A percentile compares a stretch with the other conserved stretches of the same genome.
phyloP scores from a whole-genome alignment of 768 basidiomycete genomes.

The Exidia glandulosa region DNA sequence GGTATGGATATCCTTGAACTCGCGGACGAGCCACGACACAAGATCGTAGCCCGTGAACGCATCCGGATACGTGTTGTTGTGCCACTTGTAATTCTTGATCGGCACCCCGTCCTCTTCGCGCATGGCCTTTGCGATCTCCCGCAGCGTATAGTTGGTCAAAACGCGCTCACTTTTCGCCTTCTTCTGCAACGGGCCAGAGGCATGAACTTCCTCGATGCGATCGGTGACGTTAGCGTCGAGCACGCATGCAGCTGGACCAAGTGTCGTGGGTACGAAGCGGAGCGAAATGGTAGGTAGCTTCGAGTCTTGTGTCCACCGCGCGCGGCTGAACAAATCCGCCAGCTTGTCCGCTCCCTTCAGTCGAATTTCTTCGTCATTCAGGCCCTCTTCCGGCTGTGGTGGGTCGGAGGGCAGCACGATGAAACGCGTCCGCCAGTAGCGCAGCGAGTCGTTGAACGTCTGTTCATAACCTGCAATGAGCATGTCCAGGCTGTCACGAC shows the following conservation, averaged over 20 bases:
- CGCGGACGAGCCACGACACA: slow-evolving; percentile 84
- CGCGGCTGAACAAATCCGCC: slow-evolving; percentile 74
- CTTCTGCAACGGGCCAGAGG: slow-evolving; percentile 57
- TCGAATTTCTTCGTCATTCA: slow-evolving; percentile 80
- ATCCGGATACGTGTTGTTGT: slow-evolving; percentile 57
- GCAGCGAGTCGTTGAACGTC: slow-evolving; percentile 66
- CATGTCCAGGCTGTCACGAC: slow-evolving; percentile 67
- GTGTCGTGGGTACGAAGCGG: slow-evolving; percentile 73
- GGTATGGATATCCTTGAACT: slow-evolving; percentile 81
- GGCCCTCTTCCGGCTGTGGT: slow-evolving; percentile 46
- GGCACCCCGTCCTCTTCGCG: slow-evolving; percentile 62
- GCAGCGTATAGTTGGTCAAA: slow-evolving; percentile 51
- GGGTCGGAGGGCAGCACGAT: slow-evolving; percentile 82
- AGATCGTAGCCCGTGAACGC: slow-evolving; percentile 86
- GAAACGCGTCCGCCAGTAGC: slow-evolving; percentile 92
- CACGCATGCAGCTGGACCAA: slow-evolving; percentile 70
- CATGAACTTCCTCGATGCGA: slow-evolving; percentile 72
- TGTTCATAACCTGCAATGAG: slow-evolving; percentile 73
- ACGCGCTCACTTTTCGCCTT: slow-evolving; percentile 73
- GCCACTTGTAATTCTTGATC: slow-evolving; percentile 82
- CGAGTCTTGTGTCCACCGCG: slow-evolving; percentile 53
- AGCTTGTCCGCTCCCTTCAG: slow-evolving; percentile 86
- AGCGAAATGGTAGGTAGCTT: slow-evolving; percentile 30
- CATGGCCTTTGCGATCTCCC: slow-evolving; percentile 71
- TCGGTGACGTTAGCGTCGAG: slow-evolving; percentile 69